phyloP scores from a whole-genome alignment of 164 flowering plant genomes.

The Houttuynia cordata region DNA sequence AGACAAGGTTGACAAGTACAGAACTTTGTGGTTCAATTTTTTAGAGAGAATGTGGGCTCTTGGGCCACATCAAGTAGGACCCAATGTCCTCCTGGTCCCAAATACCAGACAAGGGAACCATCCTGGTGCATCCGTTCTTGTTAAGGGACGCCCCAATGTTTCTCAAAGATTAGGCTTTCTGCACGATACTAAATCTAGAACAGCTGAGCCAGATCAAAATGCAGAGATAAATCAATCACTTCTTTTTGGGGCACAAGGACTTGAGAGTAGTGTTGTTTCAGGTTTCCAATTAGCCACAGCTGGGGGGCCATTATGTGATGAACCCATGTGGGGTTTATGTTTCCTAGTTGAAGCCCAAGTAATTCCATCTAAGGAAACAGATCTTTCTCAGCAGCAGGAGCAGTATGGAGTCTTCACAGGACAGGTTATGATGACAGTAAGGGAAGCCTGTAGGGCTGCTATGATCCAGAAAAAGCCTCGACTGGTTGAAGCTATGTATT shows the following conservation, averaged over 20 bases:
- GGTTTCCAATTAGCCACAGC: conserved; percentile 85
- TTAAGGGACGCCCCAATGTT: too few relatives aligned
- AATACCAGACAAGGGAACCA: conserved; percentile 17
- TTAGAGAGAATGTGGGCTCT: too few relatives aligned
- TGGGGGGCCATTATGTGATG: conserved; percentile 82
- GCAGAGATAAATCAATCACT: too few relatives aligned
- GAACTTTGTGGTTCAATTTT: conserved; percentile 41
- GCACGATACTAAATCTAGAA: too few relatives aligned
- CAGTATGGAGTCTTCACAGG: conserved; percentile 64
- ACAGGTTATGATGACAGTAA: conserved; percentile 79
- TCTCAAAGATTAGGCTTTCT: too few relatives aligned
- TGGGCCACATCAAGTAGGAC: conserved; percentile 82
- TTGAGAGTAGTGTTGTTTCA: conserved; percentile 68
- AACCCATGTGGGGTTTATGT: too few relatives aligned
- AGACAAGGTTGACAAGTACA: conserved; percentile 50
- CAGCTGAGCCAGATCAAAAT: too few relatives aligned
- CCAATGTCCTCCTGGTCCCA: conserved; percentile 70
- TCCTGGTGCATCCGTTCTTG: too few relatives aligned
- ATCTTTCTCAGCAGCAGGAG: conserved; percentile 30
- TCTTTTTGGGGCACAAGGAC: conserved; percentile 39
- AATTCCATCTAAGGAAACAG: conserved; percentile 33
- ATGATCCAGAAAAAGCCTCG: too few relatives aligned
- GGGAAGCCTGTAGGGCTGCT: conserved; percentile 78
- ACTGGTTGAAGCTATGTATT: too few relatives aligned
- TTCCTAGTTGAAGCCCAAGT: conserved; percentile 58